Base-by-base conservation (phyloP, 2,329 filamentous ascomycete genomes). In the Pseudogymnoascus sp. region DNA sequence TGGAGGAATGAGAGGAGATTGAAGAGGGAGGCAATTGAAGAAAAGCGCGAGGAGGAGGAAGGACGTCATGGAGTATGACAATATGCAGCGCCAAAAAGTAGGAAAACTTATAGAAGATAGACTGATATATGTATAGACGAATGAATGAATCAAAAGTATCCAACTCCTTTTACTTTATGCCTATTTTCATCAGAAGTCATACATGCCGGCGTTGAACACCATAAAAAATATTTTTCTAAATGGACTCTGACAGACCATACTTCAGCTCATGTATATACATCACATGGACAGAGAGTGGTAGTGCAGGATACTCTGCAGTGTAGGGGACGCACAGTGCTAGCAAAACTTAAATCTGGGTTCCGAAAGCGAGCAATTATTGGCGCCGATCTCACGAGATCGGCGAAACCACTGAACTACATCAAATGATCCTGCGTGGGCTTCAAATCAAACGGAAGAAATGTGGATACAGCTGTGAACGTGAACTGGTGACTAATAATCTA, bases 1-100 rank as follows among this genome's bases (percentile, higher is more conserved):
- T 82, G 79, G 77, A 80, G 83, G 43, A 77, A 77, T 5, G 74
- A 77, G 48, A 57, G 48, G 34, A 31, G 34, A 19, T 34, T 34
- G 54, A 67, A 72, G 54, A 71, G 70, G 64, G 68, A 73, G 45
- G 68, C 67, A 14, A 64, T 67, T 34, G 69, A 68, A 39, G 72
- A 70, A 28, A 61, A 43, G 34, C 34, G 60, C 11, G 60, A 19
- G 11, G 57, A 61, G 34, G 48, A 57, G 25, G 48, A 57, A 57
- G 48, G 48, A 4, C 48, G 25, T 14, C 25, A 7, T 57, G 25
- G n/a, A 57, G 13, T 19, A 34, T 34, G 14, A 51, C 3, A 57
- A 19, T 31, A 19, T 54, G 21, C 4, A 5, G 23, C 23, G 13
- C 11, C 21, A 6, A 6, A n/a, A 28, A 16, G 14, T 28, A 54